Evolutionary conservation across 1,284 basidiomycete genomes (phyloP).

Genomic region (Pyrrhoderma noxium): DNA sequence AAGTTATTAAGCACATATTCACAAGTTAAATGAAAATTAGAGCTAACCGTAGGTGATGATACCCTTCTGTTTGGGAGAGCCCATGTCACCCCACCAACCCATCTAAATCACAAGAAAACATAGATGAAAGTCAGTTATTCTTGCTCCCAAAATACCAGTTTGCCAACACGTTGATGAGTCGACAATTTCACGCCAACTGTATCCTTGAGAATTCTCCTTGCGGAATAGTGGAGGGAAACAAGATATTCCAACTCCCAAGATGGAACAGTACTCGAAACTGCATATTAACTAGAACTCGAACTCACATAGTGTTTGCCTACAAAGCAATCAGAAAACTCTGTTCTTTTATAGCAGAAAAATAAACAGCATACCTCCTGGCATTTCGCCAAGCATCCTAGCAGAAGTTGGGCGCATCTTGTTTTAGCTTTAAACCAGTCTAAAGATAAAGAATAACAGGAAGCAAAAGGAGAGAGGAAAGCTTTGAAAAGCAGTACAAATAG

Average conservation of each 20-base stretch:
- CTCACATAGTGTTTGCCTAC: slow-evolving; percentile 63
- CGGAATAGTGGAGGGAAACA: too few relatives aligned
- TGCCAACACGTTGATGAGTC: too few relatives aligned
- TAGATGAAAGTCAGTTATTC: neutral
- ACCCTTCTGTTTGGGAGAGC: slow-evolving; percentile 69
- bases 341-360: slow-evolving; percentile 1
- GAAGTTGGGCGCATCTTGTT: slow-evolving; percentile 59
- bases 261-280: too few relatives aligned
- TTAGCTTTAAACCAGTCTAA: neutral
- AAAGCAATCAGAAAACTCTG: slow-evolving; percentile 10
- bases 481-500: neutral
- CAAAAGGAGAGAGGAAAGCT: neutral
- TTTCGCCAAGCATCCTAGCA: slow-evolving; percentile 48
- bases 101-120: slow-evolving; percentile 40
- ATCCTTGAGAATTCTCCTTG: too few relatives aligned
- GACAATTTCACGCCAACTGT: too few relatives aligned
- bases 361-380: slow-evolving; percentile 65
- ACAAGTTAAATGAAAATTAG: too few relatives aligned
- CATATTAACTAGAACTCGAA: slow-evolving; percentile 17
- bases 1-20: too few relatives aligned
- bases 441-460: neutral
- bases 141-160: too few relatives aligned
- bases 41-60: slow-evolving; percentile 75
- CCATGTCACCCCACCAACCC: slow-evolving; percentile 88
- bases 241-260: too few relatives aligned